Evolutionary conservation across 2,329 filamentous ascomycete genomes (phyloP), one percentile per base, ranked within the genome.

Genomic region (Paracoccidioides brasiliensis): DNA sequence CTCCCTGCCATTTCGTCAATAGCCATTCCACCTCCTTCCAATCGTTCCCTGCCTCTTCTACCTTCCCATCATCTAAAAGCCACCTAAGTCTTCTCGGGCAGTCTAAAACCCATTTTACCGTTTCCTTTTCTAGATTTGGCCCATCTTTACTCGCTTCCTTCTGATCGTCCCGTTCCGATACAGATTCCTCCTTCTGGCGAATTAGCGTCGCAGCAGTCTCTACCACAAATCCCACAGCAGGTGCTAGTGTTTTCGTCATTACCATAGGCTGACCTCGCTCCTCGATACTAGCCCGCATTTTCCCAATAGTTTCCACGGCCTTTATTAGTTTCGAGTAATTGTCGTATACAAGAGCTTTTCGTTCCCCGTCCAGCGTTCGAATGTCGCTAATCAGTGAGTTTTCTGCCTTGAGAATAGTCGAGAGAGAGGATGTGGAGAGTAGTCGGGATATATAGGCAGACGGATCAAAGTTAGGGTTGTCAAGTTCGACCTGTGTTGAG

Each of bases 251-350:
- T 58, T 73, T 74, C 10, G 73, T 73, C 67, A 75, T 71, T 0
- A 69, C 70, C 63, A 76, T 65, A n/a, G 74, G 71, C 9, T 69
- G 67, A 2, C 71, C 67, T 3, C 71, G 66, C 51, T 74, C 71
- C 60, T 76, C 74, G 69, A 77, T 75, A 56, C 72, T 75, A 56
- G 64, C 65, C 37, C 74, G 67, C 74, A 77, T 76, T 73, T 88
- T 89, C 52, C 87, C 81, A 65, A 98, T 98, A 3, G 91, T 97
- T 70, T 95, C 91, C 9, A 94, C 96, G 0, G 93, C 93, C n/a
- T 85, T 82, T 62, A 98, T 96, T 62, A 98, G 74, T 73, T 97
- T 97, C 63, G 86, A 93, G 71, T 97, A 98, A 68, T 98, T 98
- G 69, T 98, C 91, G 70, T 98, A 98, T 4, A 98, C 93, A 59